Base-by-base conservation (phyloP, 2,329 filamentous ascomycete genomes). In the Trichophaea hybrida region DNA sequence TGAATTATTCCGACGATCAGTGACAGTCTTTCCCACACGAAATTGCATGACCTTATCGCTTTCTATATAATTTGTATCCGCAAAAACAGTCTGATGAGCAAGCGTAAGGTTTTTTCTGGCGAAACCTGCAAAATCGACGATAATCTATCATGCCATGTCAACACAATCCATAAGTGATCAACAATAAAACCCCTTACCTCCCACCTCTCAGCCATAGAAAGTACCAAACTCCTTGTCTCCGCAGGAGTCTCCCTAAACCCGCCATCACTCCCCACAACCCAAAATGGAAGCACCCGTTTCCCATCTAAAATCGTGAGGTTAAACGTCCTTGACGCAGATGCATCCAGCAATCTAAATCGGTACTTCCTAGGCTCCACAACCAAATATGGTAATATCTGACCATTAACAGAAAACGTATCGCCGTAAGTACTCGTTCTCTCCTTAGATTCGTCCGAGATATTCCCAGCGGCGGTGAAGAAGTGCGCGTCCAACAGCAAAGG, bases 301-400 rank as follows among this genome's bases (percentile, higher is more conserved):
- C 53, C 55, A 31, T 69, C 65, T 13, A 68, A 72, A 40, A 80
- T 74, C 63, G 75, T 78, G 6, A 81, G 69, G 64, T 76, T 78
- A 6, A 81, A 70, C 6, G 74, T 73, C 48, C 76, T 69, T 31
- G 73, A 75, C 49, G 78, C 67, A 15, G 75, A 72, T 13, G 75
- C 74, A 67, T 81, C 75, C 31, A 80, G 73, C 58, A 81, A 67
- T 1, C 79, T 72, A 64, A 82, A 75, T 31, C 79, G 77, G 69
- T 82, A 82, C 69, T 81, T 82, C 67, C 79, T 75, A 5, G 78
- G 78, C 69, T 82, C 77, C 2, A 82, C 79, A 8, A 74, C 73
- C 6, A 80, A 64, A 63, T 74, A 80, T 2, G 80, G 80, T 77
- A 79, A 81, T 1, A 79, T 79, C 62, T 79, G 76, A 1, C 76